Percentiles rank a stretch among this genome's conserved stretches.
phyloP scores from a whole-genome alignment of 345 rosid genomes.

The Euphorbia pulcherrima region DNA sequence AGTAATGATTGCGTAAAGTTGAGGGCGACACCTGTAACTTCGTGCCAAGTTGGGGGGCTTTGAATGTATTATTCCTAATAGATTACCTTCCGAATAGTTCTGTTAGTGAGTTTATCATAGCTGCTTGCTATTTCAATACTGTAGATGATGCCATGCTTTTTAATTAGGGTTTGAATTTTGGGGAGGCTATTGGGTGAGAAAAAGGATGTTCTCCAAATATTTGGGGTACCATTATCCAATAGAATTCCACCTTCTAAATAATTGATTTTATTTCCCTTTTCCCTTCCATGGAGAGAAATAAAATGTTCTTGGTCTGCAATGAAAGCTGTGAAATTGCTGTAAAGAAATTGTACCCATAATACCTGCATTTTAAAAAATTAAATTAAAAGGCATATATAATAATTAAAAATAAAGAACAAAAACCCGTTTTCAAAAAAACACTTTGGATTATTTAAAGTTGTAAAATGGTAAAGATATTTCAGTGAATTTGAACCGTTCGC shows the following conservation, averaged over 20 bases:
- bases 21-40: too few relatives aligned
- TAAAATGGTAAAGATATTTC: too few relatives aligned
- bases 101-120: background rate
- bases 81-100: conserved; percentile 1
- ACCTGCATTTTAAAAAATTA: conserved; percentile 9
- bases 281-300: background rate
- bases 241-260: conserved; percentile 27
- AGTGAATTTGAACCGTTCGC: too few relatives aligned
- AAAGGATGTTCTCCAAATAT: conserved; percentile 18
- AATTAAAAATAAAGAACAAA: too few relatives aligned
- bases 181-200: conserved; percentile 11
- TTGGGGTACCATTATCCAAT: conserved; percentile 26
- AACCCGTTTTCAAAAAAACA: too few relatives aligned
- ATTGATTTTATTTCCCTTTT: background rate
- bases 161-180: conserved; percentile 12
- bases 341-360: conserved; percentile 18
- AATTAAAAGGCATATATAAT: too few relatives aligned
- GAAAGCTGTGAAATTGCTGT: conserved; percentile 21
- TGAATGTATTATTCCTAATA: too few relatives aligned
- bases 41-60: too few relatives aligned
- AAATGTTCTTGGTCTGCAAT: conserved; percentile 20
- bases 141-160: conserved; percentile 22
- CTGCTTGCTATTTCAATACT: conserved; percentile 16
- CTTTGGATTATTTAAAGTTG: background rate
- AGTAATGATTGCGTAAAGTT: too few relatives aligned